Evolutionary conservation across 2,329 filamentous ascomycete species (phyloP).

Genomic region (Penicillium sp.): DNA sequence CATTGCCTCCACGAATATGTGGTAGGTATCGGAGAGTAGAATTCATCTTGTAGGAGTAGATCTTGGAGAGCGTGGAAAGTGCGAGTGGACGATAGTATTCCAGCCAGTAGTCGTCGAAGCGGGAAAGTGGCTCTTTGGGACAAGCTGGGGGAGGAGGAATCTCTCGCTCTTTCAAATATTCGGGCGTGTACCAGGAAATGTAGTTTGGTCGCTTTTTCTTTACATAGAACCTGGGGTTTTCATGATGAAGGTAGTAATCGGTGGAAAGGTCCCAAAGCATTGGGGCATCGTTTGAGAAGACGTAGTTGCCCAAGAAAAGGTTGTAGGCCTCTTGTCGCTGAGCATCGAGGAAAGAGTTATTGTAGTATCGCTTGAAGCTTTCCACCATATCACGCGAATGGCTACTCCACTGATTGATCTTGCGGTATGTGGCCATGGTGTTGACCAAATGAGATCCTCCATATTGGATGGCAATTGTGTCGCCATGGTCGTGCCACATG

Average conservation of each 20-base stretch:
- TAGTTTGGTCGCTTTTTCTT: conserved; percentile 67
- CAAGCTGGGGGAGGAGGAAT: conserved; percentile 50
- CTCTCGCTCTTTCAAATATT: conserved; percentile 64
- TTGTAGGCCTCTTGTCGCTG: conserved; percentile 98
- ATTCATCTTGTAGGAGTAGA: conserved; percentile 91
- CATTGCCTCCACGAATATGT: conserved; percentile 62
- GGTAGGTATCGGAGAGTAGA: conserved; percentile 82
- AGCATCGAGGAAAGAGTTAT: conserved; percentile 97
- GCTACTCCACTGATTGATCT: conserved; percentile 98
- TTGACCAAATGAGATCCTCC: conserved; percentile 97
- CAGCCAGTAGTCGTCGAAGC: conserved; percentile 92
- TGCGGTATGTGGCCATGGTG: conserved; percentile 98
- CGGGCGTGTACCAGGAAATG: conserved; percentile 83
- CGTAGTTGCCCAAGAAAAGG: conserved; percentile 93
- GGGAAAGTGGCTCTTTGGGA: conserved; percentile 41
- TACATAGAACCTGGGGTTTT: conserved; percentile 73
- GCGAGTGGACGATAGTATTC: conserved; percentile 92
- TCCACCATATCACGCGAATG: conserved; percentile 98
- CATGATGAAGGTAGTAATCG: conserved; percentile 95
- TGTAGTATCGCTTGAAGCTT: conserved; percentile 98
- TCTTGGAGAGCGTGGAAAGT: conserved; percentile 84
- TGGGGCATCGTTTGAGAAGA: conserved; percentile 80
- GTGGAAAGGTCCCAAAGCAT: conserved; percentile 96
- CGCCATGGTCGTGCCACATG: conserved; percentile 97
- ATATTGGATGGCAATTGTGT: conserved; percentile 97